Conservation (phyloP, 2,329 filamentous ascomycete genomes). For the Hymenoscyphus fructigenus region DNA sequence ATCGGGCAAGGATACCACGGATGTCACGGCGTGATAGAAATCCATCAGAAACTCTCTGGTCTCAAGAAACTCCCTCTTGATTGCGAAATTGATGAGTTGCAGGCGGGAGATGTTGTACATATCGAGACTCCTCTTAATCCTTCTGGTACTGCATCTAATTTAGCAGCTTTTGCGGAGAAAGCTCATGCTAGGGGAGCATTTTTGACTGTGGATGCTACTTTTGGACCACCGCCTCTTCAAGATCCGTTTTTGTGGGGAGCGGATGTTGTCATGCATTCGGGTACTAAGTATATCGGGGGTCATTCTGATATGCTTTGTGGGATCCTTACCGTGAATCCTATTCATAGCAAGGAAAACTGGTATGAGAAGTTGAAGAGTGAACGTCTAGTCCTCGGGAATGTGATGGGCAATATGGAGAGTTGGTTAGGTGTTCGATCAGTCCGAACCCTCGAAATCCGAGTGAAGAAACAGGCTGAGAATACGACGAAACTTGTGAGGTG, state of each 20-base stretch:
- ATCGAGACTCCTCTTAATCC: slow-evolving; percentile 95
- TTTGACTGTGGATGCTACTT: slow-evolving; percentile 85
- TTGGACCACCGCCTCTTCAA: slow-evolving; percentile 85
- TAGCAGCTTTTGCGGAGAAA: slow-evolving; percentile 67
- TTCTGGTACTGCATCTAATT: slow-evolving; percentile 74
- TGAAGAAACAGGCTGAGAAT: slow-evolving; percentile 72
- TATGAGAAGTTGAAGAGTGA: slow-evolving; percentile 62
- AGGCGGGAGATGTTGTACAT: slow-evolving; percentile 80
- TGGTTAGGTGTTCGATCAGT: slow-evolving; percentile 89
- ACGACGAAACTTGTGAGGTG: slow-evolving; percentile 70
- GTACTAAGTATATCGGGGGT: slow-evolving; percentile 94
- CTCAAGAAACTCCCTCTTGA: slow-evolving; percentile 71
- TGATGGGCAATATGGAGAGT: slow-evolving; percentile 86
- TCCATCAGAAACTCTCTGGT: slow-evolving; percentile 74
- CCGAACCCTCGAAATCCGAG: slow-evolving; percentile 80
- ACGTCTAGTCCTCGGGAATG: slow-evolving; percentile 73
- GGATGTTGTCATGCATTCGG: slow-evolving; percentile 87
- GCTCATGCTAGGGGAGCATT: slow-evolving; percentile 73
- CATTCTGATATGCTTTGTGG: slow-evolving; percentile 94
- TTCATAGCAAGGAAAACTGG: slow-evolving; percentile 53
- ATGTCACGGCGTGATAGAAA: slow-evolving; percentile 77
- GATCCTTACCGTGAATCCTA: slow-evolving; percentile 66
- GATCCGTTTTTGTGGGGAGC: slow-evolving; percentile 81
- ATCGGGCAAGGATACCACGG: slow-evolving; percentile 90
- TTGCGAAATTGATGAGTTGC: slow-evolving; percentile 63